A percentile compares a stretch with the other conserved stretches of the same genome.
phyloP scores from a whole-genome alignment of 306 rosid species.

The Quercus cerris region DNA sequence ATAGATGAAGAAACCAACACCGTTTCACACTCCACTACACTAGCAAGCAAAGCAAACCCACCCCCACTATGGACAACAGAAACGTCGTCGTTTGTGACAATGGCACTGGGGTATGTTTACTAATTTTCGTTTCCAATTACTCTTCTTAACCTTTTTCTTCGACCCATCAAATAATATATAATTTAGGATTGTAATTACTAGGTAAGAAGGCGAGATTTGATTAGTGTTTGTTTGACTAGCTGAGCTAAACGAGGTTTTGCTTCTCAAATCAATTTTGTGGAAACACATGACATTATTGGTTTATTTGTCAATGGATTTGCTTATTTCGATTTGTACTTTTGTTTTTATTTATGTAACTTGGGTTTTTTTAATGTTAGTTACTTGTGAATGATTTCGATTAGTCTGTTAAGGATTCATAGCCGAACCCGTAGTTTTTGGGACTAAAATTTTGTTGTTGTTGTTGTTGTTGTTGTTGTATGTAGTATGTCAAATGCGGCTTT shows the following conservation, averaged over 20 bases:
- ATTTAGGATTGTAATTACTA: not conserved
- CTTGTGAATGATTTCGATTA: not conserved
- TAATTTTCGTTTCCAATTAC: not conserved
- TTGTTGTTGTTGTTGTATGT: constrained; percentile 20
- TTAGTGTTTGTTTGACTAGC: not conserved
- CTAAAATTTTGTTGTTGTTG: not conserved
- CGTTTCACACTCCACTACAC: not conserved
- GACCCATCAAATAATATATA: not conserved
- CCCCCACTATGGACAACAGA: constrained; percentile 59
- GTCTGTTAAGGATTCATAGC: not conserved
- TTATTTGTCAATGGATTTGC: too few species aligned
- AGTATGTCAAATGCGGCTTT: constrained; percentile 98
- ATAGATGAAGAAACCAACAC: not conserved
- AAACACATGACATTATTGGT: too few species aligned
- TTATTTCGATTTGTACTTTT: too few species aligned
- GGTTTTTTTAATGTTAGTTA: not conserved
- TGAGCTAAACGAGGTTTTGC: not conserved
- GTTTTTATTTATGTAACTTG: too few species aligned
- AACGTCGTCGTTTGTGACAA: constrained; percentile 96
- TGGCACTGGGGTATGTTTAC: constrained; percentile 78
- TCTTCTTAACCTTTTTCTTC: not conserved
- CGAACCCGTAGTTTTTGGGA: not conserved
- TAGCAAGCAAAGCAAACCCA: not conserved
- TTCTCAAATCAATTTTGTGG: too few species aligned
- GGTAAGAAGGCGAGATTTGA: not conserved